Percentiles rank a stretch among this genome's conserved stretches.
These are phyloP conservation scores for Tricholoma terreum DNA, from an alignment of 768 basidiomycete genomes.

Conservation along the genomic window DNA sequence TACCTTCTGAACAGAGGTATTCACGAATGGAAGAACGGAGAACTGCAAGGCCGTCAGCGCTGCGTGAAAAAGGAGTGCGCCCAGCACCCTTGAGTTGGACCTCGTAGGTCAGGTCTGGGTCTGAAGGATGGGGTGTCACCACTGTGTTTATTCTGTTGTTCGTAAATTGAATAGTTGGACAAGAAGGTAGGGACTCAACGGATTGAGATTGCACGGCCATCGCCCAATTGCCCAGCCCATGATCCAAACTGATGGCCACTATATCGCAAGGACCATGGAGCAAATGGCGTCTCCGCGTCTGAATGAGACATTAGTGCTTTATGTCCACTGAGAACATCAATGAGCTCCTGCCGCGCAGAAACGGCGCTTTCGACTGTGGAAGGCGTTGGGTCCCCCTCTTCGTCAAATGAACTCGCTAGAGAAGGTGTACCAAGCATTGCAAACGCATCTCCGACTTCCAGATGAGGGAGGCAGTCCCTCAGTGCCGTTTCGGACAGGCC, in stretches of 20 bases:
- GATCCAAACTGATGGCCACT: conserved; percentile 87
- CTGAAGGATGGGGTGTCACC: conserved; percentile 68
- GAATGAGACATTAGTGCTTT: conserved; percentile 55
- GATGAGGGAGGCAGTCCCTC: conserved; percentile 74
- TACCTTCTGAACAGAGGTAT: conserved; percentile 90
- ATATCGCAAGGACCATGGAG: conserved; percentile 88
- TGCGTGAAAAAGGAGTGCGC: conserved; percentile 89
- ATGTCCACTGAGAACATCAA: conserved; percentile 81
- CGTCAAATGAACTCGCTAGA: conserved; percentile 39
- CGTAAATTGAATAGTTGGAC: background rate
- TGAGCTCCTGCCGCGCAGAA: conserved; percentile 61
- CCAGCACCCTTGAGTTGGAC: conserved; percentile 95
- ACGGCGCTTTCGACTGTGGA: conserved; percentile 33
- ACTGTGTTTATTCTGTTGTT: conserved; percentile 38
- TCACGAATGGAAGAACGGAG: conserved; percentile 93
- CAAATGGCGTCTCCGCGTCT: conserved; percentile 35
- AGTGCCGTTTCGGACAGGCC: conserved; percentile 69
- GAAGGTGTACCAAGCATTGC: conserved; percentile 59
- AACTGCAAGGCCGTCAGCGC: conserved; percentile 93
- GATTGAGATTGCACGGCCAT: conserved; percentile 92
- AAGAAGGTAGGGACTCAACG: conserved; percentile 26
- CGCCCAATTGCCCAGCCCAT: conserved; percentile 95
- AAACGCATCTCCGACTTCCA: conserved; percentile 87
- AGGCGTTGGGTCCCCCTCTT: conserved; percentile 30
- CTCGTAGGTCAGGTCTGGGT: conserved; percentile 62